Percentiles rank a stretch among this genome's conserved stretches.
phyloP scores from a whole-genome alignment of 2,329 filamentous ascomycete genomes.

The Diplodia corticola region DNA sequence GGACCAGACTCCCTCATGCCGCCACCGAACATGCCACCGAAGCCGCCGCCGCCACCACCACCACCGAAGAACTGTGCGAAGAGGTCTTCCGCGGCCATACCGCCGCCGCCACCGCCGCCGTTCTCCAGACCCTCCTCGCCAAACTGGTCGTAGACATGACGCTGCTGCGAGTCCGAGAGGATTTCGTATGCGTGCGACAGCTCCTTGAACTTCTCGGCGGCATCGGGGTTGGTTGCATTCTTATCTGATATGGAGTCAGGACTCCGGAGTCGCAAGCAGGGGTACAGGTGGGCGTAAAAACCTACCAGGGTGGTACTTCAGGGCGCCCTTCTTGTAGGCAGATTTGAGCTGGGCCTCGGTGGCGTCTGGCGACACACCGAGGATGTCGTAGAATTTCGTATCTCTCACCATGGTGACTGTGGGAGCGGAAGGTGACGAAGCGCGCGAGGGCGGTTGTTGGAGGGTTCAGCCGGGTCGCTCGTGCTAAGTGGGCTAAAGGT shows the following conservation, averaged over 20 bases:
- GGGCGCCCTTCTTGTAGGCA: slow-evolving; percentile 78
- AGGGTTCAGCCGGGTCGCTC: slow-evolving; percentile 1
- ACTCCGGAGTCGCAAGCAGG: slow-evolving; percentile 18
- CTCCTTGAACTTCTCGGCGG: slow-evolving; percentile 98
- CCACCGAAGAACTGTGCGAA: slow-evolving; percentile 95
- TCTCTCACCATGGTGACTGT: slow-evolving; percentile 68
- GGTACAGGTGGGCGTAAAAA: slow-evolving; percentile 26
- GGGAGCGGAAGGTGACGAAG: background rate
- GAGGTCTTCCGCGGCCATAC: slow-evolving; percentile 94
- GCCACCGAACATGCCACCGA: slow-evolving; percentile 65
- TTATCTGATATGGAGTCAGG: slow-evolving; percentile 67
- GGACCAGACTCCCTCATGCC: slow-evolving; percentile 80
- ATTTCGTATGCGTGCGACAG: slow-evolving; percentile 94
- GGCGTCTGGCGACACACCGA: slow-evolving; percentile 76
- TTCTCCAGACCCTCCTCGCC: slow-evolving; percentile 91
- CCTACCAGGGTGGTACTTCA: slow-evolving; percentile 83
- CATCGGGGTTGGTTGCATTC: slow-evolving; percentile 89
- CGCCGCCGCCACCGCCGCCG: slow-evolving; percentile 71
- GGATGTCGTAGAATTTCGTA: slow-evolving; percentile 74
- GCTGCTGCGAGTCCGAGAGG: slow-evolving; percentile 89
- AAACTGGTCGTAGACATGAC: slow-evolving; percentile 92
- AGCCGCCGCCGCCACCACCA: slow-evolving; percentile 60
- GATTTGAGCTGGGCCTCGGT: slow-evolving; percentile 88
- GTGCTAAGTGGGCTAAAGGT: background rate
- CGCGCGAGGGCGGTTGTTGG: slow-evolving; percentile 8